Evolutionary conservation across 2,329 filamentous ascomycete species (phyloP), one percentile per base, ranked within the genome.

Genomic region (Ceratocystis huliohia): DNA sequence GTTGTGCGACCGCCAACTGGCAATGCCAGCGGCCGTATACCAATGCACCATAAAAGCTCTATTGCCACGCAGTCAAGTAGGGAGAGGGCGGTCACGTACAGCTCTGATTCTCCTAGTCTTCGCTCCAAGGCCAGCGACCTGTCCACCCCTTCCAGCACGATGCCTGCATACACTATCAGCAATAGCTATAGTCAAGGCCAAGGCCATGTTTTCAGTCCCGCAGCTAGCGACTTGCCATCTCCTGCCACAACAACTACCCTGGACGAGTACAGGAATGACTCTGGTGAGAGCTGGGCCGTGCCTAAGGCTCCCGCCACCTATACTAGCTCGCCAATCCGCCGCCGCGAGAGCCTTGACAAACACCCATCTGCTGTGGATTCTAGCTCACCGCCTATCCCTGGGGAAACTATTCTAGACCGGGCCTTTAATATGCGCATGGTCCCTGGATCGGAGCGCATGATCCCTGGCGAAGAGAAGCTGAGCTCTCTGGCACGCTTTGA

Each of bases 321-420:
- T 0, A 73, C 86, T 67, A 81, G 79, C 70, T 86, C 84, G 1
- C 83, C 84, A 1, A 76, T 79, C 0, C 76, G 82, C 53, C 79
- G 77, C 2, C 78, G 82, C 5, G 82, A 80, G 57, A 84, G 82
- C 70, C 76, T 84, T 62, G 74, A 76, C 17, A 76, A 77, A 3
- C 73, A 75, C 20, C 71, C 72, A 13, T 72, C 74, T 13, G 71
- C 78, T 7, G 70, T 77, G 1, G 75, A 79, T 50, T 78, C 79
- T 1, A 78, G 77, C 70, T 81, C 82, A 0, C 82, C 82, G 0
- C 80, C 81, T 1, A 75, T 74, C 0, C 82, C 81, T 1, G 79
- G 84, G 17, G 84, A 88, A 73, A 86, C 85, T 0, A 87, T 88
- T 64, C 73, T 87, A n/a, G 85, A 88, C 72, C 76, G 85, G 48